These are phyloP conservation scores for Neurospora crassa DNA, from an alignment of 2,329 filamentous ascomycete genomes.

Conservation along the genomic window DNA sequence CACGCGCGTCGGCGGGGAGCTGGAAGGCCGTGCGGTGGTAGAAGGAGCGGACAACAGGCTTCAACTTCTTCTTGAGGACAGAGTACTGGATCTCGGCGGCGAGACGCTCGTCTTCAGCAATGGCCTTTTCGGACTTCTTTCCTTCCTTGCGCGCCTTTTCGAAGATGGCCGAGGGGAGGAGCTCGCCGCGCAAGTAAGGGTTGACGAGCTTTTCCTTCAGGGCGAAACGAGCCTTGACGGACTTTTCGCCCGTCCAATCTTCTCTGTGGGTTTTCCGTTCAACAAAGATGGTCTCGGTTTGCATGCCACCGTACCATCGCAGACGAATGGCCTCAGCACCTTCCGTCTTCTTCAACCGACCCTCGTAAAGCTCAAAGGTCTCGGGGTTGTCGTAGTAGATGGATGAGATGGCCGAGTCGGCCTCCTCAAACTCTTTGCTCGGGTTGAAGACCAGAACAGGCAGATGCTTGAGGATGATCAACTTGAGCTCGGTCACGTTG, in stretches of 20 bases:
- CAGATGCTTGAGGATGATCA: conserved; percentile 95
- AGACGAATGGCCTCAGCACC: conserved; percentile 94
- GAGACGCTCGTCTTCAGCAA: conserved; percentile 81
- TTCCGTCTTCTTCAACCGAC: conserved; percentile 93
- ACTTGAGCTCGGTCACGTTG: conserved; percentile 95
- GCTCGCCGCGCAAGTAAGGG: conserved; percentile 71
- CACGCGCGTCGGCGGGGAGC: conserved; percentile 87
- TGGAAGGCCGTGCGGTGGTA: conserved; percentile 98
- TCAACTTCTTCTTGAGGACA: conserved; percentile 74
- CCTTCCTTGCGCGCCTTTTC: conserved; percentile 93
- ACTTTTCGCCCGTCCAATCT: conserved; percentile 98
- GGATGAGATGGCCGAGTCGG: conserved; percentile 91
- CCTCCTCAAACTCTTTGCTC: conserved; percentile 86
- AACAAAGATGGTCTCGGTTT: conserved; percentile 88
- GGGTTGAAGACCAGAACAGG: conserved; percentile 96
- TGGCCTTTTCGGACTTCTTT: conserved; percentile 87
- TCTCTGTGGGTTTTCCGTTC: conserved; percentile 97
- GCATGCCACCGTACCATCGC: conserved; percentile 96
- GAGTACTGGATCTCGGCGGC: conserved; percentile 92
- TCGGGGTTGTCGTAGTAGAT: conserved; percentile 97
- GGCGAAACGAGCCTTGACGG: conserved; percentile 91
- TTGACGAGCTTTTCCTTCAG: conserved; percentile 98
- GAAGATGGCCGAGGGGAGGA: conserved; percentile 82
- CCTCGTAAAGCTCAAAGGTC: conserved; percentile 88
- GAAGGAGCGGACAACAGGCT: conserved; percentile 87